Conservation (phyloP, 257 asterid genomes). For the Nyctanthes arbortristis region DNA sequence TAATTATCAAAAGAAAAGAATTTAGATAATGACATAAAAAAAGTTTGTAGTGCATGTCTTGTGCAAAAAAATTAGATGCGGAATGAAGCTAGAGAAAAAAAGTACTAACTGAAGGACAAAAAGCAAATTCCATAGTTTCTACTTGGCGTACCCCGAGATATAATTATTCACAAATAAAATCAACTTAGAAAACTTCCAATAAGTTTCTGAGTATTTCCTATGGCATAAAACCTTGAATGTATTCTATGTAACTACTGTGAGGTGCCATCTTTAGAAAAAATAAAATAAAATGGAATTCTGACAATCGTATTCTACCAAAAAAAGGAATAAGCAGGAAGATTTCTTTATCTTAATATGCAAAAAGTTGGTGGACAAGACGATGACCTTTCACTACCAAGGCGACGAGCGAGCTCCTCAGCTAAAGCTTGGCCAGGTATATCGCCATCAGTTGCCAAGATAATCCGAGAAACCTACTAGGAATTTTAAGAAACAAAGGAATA, state of each 20-base stretch:
- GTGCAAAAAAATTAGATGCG: neutral
- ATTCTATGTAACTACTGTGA: neutral
- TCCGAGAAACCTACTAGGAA: constrained; percentile 52
- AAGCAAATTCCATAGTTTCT: neutral
- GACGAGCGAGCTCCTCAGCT: constrained; percentile 81
- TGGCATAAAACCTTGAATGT: neutral
- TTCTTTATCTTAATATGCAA: neutral
- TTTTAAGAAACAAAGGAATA: neutral
- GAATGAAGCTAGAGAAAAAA: neutral
- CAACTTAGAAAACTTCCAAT: neutral
- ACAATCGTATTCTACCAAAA: neutral
- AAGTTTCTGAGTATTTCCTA: neutral
- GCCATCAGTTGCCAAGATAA: constrained; percentile 72
- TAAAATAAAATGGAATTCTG: neutral
- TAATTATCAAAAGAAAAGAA: constrained; percentile 25
- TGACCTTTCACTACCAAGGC: constrained; percentile 75
- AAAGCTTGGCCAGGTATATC: constrained; percentile 74
- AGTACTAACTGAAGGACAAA: neutral
- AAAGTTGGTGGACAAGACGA: constrained; percentile 11
- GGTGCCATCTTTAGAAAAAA: neutral
- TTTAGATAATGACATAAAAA: neutral
- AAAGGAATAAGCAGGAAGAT: neutral
- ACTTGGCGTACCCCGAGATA: neutral
- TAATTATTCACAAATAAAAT: neutral
- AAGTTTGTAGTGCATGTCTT: neutral